Conservation (phyloP, 306 rosid species). For the Dryas drummondii region DNA sequence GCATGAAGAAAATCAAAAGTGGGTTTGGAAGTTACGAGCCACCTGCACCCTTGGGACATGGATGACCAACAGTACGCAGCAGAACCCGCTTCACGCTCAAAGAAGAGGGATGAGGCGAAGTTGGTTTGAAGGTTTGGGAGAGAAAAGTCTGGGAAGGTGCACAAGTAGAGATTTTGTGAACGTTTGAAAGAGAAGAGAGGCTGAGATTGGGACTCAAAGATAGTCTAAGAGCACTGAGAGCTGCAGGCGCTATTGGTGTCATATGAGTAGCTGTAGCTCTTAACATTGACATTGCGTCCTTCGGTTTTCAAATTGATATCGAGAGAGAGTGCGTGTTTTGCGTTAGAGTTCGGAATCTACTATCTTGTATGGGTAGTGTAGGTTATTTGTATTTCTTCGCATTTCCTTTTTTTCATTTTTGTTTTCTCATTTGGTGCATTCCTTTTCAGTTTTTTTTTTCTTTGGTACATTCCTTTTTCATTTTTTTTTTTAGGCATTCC, state of each 20-base stretch:
- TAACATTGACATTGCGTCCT: conserved; percentile 35
- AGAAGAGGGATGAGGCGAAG: conserved; percentile 17
- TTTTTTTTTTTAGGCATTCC: too few species aligned
- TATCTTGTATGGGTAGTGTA: too few species aligned
- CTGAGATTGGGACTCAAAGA: conserved; percentile 19
- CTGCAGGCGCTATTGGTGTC: conserved; percentile 38
- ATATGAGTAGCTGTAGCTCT: conserved; percentile 45
- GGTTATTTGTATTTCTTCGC: too few species aligned
- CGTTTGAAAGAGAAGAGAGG: conserved; percentile 27
- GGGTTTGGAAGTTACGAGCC: conserved; percentile 14
- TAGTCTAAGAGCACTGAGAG: conserved; percentile 30
- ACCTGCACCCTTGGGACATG: conserved; percentile 40
- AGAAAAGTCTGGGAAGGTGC: conserved; percentile 15
- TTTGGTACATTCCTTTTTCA: too few species aligned
- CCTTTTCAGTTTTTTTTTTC: too few species aligned
- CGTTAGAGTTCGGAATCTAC: too few species aligned
- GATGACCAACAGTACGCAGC: conserved; percentile 14
- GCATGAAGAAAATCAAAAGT: not conserved
- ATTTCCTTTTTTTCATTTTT: too few species aligned
- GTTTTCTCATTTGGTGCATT: too few species aligned
- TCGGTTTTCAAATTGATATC: not conserved
- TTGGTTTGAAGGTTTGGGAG: conserved; percentile 31
- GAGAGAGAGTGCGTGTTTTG: too few species aligned
- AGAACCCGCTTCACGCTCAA: conserved; percentile 15
- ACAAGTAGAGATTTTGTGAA: conserved; percentile 13